These are phyloP conservation scores for Davidsoniella neocaledoniae DNA, from an alignment of 2,329 filamentous ascomycete genomes.

Conservation along the genomic window DNA sequence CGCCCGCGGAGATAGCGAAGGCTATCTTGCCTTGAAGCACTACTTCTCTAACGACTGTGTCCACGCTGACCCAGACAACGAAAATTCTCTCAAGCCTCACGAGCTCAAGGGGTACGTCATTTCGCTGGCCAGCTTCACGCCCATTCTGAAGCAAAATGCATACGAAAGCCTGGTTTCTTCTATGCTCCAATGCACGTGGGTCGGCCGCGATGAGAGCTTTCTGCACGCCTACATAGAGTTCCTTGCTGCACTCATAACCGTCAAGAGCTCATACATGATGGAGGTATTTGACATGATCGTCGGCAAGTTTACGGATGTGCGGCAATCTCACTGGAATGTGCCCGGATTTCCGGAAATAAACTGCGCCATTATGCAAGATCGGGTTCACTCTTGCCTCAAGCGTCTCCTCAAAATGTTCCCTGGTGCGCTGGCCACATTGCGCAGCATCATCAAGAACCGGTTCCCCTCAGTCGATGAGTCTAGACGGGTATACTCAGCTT, in stretches of 20 bases:
- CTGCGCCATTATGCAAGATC: conserved; percentile 47
- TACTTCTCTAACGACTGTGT: conserved; percentile 34
- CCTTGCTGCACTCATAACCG: conserved; percentile 57
- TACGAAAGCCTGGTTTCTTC: conserved; percentile 42
- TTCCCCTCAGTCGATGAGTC: conserved; percentile 68
- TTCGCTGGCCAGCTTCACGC: conserved; percentile 44
- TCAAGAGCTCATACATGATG: conserved; percentile 62
- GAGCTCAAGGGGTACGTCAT: conserved; percentile 44
- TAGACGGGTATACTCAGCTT: conserved; percentile 67
- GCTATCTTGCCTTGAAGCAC: conserved; percentile 44
- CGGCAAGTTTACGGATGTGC: conserved; percentile 48
- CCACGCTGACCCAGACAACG: conserved; percentile 26
- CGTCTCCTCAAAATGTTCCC: conserved; percentile 70
- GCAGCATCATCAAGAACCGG: conserved; percentile 45
- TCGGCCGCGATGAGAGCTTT: conserved; percentile 48
- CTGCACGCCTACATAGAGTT: conserved; percentile 51
- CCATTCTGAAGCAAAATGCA: conserved; percentile 39
- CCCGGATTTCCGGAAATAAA: conserved; percentile 41
- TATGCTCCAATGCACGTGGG: conserved; percentile 46
- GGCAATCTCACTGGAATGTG: conserved; percentile 29
- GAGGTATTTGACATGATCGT: conserved; percentile 67
- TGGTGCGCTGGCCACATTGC: conserved; percentile 54
- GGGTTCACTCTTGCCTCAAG: conserved; percentile 60
- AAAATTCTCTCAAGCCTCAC: conserved; percentile 30
- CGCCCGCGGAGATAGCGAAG: conserved; percentile 38